phyloP scores from a whole-genome alignment of 164 flowering plant genomes.

The Cinnamomum chago region DNA sequence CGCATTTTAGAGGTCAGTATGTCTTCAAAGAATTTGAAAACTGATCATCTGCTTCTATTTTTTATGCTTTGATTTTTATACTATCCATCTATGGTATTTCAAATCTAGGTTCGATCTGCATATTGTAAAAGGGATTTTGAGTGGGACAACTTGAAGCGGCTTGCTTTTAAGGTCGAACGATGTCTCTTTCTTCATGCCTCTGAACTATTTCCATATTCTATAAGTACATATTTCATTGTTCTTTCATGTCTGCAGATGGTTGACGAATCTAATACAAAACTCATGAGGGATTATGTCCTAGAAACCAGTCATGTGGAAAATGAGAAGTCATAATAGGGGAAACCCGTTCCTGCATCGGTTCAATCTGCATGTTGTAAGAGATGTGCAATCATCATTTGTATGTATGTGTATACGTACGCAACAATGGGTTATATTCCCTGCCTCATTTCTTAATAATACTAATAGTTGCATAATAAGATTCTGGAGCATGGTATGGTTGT shows the following conservation, averaged over 20 bases:
- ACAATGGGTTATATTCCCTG: neutral
- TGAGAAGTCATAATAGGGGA: constrained; percentile 30
- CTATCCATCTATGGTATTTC: neutral
- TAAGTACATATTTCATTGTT: neutral
- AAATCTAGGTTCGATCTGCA: constrained; percentile 71
- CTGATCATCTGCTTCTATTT: neutral
- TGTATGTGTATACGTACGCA: neutral
- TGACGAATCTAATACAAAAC: constrained; percentile 65
- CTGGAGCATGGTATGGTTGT: no score
- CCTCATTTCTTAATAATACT: neutral
- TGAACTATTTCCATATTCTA: neutral
- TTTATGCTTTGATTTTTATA: neutral
- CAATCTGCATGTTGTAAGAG: neutral
- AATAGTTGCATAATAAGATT: no score
- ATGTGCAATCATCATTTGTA: neutral
- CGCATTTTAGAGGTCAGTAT: constrained; percentile 78
- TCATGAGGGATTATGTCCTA: constrained; percentile 78
- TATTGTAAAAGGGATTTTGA: constrained; percentile 83
- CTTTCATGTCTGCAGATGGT: constrained; percentile 48
- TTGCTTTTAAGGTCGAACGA: constrained; percentile 48
- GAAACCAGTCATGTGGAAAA: constrained; percentile 60
- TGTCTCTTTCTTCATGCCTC: neutral
- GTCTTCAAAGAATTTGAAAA: neutral
- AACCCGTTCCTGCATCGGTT: no score
- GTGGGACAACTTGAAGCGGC: constrained; percentile 81